phyloP scores from a whole-genome alignment of 192 early-diverging fungal species.

The Mortierella alpina region DNA sequence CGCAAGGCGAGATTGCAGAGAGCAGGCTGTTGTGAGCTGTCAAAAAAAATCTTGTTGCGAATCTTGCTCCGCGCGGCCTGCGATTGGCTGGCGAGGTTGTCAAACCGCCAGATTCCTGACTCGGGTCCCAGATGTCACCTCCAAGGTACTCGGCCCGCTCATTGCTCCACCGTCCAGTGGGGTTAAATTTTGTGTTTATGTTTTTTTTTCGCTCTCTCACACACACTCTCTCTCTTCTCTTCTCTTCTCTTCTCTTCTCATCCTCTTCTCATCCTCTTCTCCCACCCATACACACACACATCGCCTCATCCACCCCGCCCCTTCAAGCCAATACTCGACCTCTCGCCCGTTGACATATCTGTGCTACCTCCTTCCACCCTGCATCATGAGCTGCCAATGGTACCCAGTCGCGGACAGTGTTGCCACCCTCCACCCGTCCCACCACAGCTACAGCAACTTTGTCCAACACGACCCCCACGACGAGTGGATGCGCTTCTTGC shows the following conservation, averaged over 20 bases:
- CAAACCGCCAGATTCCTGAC: constrained; percentile 13
- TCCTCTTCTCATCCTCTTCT: neutral
- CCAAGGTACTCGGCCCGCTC: constrained; percentile 30
- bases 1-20: too few relatives aligned
- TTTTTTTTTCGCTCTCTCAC: constrained; percentile 3
- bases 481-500: constrained; percentile 19
- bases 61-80: neutral
- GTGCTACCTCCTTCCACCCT: neutral
- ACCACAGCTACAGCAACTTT: neutral
- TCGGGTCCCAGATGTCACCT: constrained; percentile 46
- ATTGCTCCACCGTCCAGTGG: neutral
- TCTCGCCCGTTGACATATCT: too few relatives aligned
- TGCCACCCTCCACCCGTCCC: neutral
- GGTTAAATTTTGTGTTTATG: neutral
- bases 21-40: too few relatives aligned
- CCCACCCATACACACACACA: neutral
- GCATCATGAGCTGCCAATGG: neutral
- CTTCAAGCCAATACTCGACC: neutral
- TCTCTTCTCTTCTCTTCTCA: neutral
- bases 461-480: neutral
- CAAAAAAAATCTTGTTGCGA: neutral
- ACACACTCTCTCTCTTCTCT: neutral
- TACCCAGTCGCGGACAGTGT: neutral
- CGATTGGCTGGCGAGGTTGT: constrained; percentile 1
- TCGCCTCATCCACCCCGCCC: neutral